Evolutionary conservation across 2,329 filamentous ascomycete genomes (phyloP).

Genomic region (Fusarium poae): DNA sequence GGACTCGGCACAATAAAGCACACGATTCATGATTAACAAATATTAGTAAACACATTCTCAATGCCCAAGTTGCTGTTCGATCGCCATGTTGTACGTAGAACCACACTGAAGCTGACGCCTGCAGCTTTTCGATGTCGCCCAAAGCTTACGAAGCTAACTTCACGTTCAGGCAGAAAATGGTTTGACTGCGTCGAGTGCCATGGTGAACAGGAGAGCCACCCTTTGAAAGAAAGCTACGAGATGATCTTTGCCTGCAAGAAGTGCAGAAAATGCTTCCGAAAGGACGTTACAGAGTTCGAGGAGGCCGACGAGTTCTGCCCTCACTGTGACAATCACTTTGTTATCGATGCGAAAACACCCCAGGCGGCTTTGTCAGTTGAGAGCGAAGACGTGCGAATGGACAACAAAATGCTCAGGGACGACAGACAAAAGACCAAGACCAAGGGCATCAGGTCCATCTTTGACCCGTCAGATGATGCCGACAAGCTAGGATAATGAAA

Average conservation of each 20-base stretch:
- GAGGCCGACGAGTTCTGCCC: slow-evolving; percentile 99
- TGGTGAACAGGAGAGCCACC: slow-evolving; percentile 81
- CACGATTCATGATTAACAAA: slow-evolving; percentile 15
- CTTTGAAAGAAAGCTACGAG: slow-evolving; percentile 81
- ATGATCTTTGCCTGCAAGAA: slow-evolving; percentile 99
- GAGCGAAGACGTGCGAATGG: slow-evolving; percentile 88
- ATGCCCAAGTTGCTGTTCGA: slow-evolving; percentile 96
- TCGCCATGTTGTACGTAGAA: slow-evolving; percentile 86
- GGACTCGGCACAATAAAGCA: background rate
- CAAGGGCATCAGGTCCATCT: slow-evolving; percentile 72
- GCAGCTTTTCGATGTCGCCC: background rate
- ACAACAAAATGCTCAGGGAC: slow-evolving; percentile 93
- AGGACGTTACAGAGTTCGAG: slow-evolving; percentile 91
- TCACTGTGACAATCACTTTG: slow-evolving; percentile 98
- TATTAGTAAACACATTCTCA: slow-evolving; percentile 93
- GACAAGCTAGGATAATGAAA: slow-evolving; percentile 76
- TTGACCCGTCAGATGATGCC: slow-evolving; percentile 80
- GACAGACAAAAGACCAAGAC: slow-evolving; percentile 73
- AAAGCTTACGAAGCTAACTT: background rate
- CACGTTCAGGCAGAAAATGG: slow-evolving; percentile 85
- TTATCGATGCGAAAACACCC: slow-evolving; percentile 88
- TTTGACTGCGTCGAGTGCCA: slow-evolving; percentile 99
- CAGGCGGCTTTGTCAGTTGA: slow-evolving; percentile 88
- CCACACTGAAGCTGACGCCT: background rate
- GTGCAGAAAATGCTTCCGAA: slow-evolving; percentile 98